Base-by-base conservation (phyloP, 2,329 filamentous ascomycete genomes). In the Volutella citrinella region DNA sequence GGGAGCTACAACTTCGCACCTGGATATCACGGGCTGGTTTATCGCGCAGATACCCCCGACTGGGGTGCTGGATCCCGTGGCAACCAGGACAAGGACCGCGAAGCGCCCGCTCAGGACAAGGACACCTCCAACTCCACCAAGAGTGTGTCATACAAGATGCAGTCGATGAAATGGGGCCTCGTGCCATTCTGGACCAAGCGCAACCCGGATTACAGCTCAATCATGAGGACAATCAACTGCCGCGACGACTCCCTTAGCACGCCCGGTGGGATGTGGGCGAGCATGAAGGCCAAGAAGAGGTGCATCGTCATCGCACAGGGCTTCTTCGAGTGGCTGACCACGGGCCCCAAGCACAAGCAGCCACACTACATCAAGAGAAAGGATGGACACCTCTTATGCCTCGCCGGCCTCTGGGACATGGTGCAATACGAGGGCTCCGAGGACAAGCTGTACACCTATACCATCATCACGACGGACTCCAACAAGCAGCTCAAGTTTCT, bases 311-410 rank as follows among this genome's bases (percentile, higher is more conserved):
- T 95, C 6, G 89, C 87, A 9, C 84, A 96, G 61, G 93, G 93
- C 2, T 98, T 97, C 62, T 98, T 88, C 54, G 93, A 98, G 62
- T 97, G 93, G 93, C 68, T 94, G 40, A 91, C 91, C 61, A 87
- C 82, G 51, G 82, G 52, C 34, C 71, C 52, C 7, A 90, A 85
- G 48, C 84, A 93, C 34, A 94, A 87, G 63, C 66, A 91, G 3
- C 91, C 93, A 10, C 81, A 97, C 60, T 96, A 81, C 52, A 76
- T 88, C 15, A 90, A 82, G 62, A 73, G 89, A 18, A 85, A 80
- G 48, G 91, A 97, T 56, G 86, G 85, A 1, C 76, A 80, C 49
- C 65, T 96, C 50, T 87, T 95, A 83, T 91, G 80, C 52, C 82
- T 97, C 51, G 91, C 91, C 10, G 93, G 91, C 0, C 63, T 98